Base-by-base conservation (phyloP, 2,329 filamentous ascomycete species). In the Trichophyton equinum region DNA sequence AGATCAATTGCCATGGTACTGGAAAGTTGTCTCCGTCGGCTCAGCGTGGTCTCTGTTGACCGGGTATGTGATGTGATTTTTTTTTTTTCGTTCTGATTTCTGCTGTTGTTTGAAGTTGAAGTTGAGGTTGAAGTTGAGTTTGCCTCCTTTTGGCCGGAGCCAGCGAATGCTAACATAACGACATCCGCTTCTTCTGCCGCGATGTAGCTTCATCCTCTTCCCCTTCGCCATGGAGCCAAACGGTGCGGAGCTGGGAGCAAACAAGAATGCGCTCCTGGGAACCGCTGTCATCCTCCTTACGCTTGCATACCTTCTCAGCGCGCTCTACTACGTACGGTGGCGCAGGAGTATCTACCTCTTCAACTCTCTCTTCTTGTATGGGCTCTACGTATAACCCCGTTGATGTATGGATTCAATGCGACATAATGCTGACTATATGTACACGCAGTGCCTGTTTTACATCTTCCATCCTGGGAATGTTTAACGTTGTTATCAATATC, bases 401-500 rank as follows among this genome's bases (percentile, higher is more conserved):
- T 49, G 7, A 42, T 59, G n/a, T 27, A 40, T 44, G n/a, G 18
- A 13, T 33, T 6, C n/a, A 33, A 22, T 49, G 44, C 30, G 13
- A 44, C 20, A 13, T 18, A 11, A 25, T 4, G 33, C 40, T 44
- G n/a, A 44, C 40, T n/a, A 36, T 11, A 8, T 5, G 11, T 38
- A 13, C 11, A 13, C 20, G 13, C 57, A 60, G 62, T 55, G 67
- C 67, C 58, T 69, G 62, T 62, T 61, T 69, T 58, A 61, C 61
- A 7, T 68, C 65, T 15, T 73, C 70, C 59, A 53, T 72, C 4
- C 63, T 73, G 49, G 67, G 71, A 4, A 62, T 72, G 8, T 67
- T 73, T 55, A 73, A 74, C 56, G 63, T 72, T 18, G 44, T 72
- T 15, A 64, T 74, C 38, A 72, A 73, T 59, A 68, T 73, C 53